These are phyloP conservation scores for Aspergillus eucalypticola DNA, from an alignment of 2,329 filamentous ascomycete genomes.

Conservation along the genomic window DNA sequence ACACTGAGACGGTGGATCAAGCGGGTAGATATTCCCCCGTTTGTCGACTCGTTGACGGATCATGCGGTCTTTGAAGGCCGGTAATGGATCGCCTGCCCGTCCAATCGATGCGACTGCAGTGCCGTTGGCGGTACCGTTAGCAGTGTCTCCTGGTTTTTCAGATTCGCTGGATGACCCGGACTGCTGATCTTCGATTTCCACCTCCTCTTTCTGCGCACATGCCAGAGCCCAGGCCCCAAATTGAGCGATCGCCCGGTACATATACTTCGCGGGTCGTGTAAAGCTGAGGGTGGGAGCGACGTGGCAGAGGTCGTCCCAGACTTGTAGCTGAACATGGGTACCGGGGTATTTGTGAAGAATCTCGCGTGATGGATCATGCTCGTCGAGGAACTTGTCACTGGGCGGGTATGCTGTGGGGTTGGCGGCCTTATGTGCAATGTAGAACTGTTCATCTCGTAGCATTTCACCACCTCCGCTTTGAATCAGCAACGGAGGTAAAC, in stretches of 20 bases:
- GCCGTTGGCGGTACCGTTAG: constrained; percentile 12
- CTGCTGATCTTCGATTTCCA: constrained; percentile 80
- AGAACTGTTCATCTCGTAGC: constrained; percentile 91
- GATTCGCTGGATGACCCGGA: constrained; percentile 64
- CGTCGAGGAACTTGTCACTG: constrained; percentile 62
- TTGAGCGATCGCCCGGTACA: constrained; percentile 89
- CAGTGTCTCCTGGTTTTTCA: constrained; percentile 18
- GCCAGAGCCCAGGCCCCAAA: constrained; percentile 92
- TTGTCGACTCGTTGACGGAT: constrained; percentile 83
- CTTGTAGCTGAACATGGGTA: constrained; percentile 89
- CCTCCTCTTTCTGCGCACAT: constrained; percentile 73
- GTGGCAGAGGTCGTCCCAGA: constrained; percentile 95
- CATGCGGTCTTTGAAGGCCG: constrained; percentile 80
- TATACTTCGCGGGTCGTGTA: constrained; percentile 91
- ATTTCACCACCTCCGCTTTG: constrained; percentile 86
- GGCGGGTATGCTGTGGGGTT: constrained; percentile 77
- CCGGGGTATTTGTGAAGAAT: constrained; percentile 68
- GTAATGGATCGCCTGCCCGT: constrained; percentile 82
- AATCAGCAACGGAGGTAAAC: constrained; percentile 82
- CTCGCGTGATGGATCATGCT: constrained; percentile 57
- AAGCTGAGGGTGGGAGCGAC: constrained; percentile 92
- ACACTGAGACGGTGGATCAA: constrained; percentile 66
- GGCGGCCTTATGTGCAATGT: constrained; percentile 90
- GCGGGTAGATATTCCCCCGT: constrained; percentile 70
- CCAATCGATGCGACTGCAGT: constrained; percentile 59